These are phyloP conservation scores for Pezicula carpinea DNA, from an alignment of 2,329 filamentous ascomycete species.

Conservation along the genomic window DNA sequence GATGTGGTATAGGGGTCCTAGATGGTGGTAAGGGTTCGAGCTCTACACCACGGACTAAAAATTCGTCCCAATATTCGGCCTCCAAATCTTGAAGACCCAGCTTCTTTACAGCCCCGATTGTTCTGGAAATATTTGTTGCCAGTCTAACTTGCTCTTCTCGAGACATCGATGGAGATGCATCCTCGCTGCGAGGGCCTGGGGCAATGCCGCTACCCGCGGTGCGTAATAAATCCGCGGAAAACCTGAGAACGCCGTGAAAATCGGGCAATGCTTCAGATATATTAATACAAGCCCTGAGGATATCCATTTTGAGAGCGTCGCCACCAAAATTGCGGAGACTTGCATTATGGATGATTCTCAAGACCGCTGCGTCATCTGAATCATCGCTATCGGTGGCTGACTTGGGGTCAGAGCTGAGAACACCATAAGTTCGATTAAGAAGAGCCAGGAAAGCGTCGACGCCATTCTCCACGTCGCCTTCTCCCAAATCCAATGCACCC, in stretches of 20 bases:
- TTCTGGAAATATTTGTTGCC: slow-evolving; percentile 81
- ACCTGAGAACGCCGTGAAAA: slow-evolving; percentile 82
- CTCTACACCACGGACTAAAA: slow-evolving; percentile 74
- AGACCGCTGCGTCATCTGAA: slow-evolving; percentile 47
- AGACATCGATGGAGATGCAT: slow-evolving; percentile 65
- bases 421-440: slow-evolving; percentile 59
- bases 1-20: slow-evolving; percentile 62
- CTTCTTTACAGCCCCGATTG: slow-evolving; percentile 69
- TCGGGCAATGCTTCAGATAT: slow-evolving; percentile 92
- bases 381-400: slow-evolving; percentile 31
- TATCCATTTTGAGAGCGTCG: slow-evolving; percentile 74
- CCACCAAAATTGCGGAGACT: slow-evolving; percentile 69
- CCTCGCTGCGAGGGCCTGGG: slow-evolving; percentile 62
- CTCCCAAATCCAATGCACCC: slow-evolving; percentile 55
- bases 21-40: slow-evolving; percentile 58
- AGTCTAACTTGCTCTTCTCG: slow-evolving; percentile 82
- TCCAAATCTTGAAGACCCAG: slow-evolving; percentile 66
- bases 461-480: slow-evolving; percentile 61
- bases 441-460: slow-evolving; percentile 59
- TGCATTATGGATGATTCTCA: slow-evolving; percentile 56
- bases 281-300: slow-evolving; percentile 84
- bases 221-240: slow-evolving; percentile 78
- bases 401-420: slow-evolving; percentile 35
- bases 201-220: slow-evolving; percentile 78
- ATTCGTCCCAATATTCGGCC: slow-evolving; percentile 96